A percentile compares a stretch with the other conserved stretches of the same genome.
Conservation (phyloP, 441 rosid genomes). For the Corymbia citriodora region DNA sequence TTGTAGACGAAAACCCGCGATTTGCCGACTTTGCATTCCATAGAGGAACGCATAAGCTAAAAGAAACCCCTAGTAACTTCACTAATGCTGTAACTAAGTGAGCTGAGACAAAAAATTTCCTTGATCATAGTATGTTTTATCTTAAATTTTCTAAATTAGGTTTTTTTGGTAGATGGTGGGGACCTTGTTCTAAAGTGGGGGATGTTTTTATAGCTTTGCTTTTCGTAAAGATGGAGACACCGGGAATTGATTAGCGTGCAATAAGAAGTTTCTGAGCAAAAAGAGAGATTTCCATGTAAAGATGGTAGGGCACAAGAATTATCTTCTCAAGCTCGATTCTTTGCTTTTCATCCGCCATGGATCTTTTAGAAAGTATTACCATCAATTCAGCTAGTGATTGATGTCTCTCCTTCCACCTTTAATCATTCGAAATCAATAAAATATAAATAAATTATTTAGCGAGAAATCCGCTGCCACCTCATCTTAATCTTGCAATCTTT, state of each 20-base stretch:
- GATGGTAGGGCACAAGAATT: conserved; percentile 46
- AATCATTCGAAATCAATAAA: not conserved
- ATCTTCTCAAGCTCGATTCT: conserved; percentile 33
- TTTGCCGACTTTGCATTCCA: not conserved
- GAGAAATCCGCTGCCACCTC: not conserved
- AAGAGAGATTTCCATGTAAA: conserved; percentile 33
- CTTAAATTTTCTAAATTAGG: not conserved
- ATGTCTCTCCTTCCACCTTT: conserved; percentile 21
- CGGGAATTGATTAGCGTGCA: conserved; percentile 27
- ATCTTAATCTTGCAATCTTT: not conserved
- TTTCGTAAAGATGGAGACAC: conserved; percentile 33
- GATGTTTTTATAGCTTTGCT: conserved; percentile 1
- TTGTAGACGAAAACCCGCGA: not conserved
- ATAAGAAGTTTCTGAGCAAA: conserved; percentile 34
- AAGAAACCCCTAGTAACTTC: not conserved
- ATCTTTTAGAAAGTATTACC: conserved; percentile 28
- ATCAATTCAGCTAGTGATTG: not conserved
- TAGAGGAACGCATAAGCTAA: not conserved
- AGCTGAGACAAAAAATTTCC: not conserved
- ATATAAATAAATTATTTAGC: not conserved
- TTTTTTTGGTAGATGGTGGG: not conserved
- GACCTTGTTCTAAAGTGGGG: conserved; percentile 5
- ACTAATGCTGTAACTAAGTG: not conserved
- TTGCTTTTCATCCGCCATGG: not conserved
- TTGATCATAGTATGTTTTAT: not conserved